Evolutionary conservation across 257 asterid genomes (phyloP), one percentile per base, ranked within the genome.

Genomic region (Gardenia jasminoides): DNA sequence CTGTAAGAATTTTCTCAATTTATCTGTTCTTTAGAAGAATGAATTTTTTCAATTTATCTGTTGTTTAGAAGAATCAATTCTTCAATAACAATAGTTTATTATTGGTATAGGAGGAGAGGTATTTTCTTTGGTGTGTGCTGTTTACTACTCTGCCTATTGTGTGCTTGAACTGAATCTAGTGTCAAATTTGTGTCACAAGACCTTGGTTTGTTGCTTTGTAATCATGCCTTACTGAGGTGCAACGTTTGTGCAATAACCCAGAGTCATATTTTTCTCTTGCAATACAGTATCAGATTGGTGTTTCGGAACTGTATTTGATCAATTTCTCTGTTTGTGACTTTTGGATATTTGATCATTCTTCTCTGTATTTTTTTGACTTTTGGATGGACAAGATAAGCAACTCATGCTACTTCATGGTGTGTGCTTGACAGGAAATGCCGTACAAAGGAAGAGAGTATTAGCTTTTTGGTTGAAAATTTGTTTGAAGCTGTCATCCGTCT

Each of bases 371-470:
- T 58, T 43, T 75, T 30, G 28, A 75, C 59, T 15, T 70, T 24
- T 61, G 20, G 31, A 26, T 13, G 26, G 39, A 58, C 67, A 52
- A 59, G 26, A 28, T 43, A 59, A 76, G 72, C 28, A 58, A 76
- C 64, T 76, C 28, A 43, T 46, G 67, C 59, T 20, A 61, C 56
- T 15, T 22, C 41, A 15, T 71, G 62, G 26, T 75, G 75, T 83
- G 66, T 50, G 2, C 74, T 61, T 70, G 65, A 61, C 89, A 92
- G 98, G 97, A 94, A 75, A 88, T 88, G 89, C 93, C 77, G 0
- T 91, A 83, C 90, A 91, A 84, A 79, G 96, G 98, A 78, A 87
- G 97, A 83, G 97, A 90, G 59, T 88, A 59, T 83, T 86, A 85
- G 85, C 76, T 65, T 68, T 83, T 67, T 30, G 70, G 71, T 80